A percentile compares a stretch with the other conserved stretches of the same genome.
These are phyloP conservation scores for Irpex sp. DNA, from an alignment of 1,284 basidiomycete genomes.

Conservation along the genomic window DNA sequence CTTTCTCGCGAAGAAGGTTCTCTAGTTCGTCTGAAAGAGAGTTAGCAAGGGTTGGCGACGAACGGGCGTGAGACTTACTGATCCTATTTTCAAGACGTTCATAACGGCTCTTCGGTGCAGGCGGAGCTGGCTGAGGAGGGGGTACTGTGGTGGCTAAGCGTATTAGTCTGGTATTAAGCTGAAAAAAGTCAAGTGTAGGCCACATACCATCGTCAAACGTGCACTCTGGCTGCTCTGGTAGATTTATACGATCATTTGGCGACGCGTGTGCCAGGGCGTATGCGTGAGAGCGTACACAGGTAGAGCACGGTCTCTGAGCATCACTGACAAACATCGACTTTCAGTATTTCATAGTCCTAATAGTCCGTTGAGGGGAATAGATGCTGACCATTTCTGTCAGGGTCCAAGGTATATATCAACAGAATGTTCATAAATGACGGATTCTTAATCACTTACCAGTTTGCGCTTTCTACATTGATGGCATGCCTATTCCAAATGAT, in stretches of 20 bases:
- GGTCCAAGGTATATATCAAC: not conserved
- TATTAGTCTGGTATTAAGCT: not conserved
- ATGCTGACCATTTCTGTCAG: conserved; percentile 11
- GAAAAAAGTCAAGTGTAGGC: not conserved
- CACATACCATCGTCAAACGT: conserved; percentile 17
- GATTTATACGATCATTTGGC: conserved; percentile 2
- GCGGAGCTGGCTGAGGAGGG: conserved; percentile 1
- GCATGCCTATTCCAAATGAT: conserved; percentile 7
- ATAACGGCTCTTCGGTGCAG: conserved; percentile 26
- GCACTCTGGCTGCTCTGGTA: conserved; percentile 14
- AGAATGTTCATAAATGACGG: not conserved
- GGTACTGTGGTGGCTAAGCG: conserved; percentile 2
- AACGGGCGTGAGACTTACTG: conserved; percentile 36
- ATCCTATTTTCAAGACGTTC: conserved; percentile 61
- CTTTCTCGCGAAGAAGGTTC: conserved; percentile 33
- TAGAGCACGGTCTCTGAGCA: conserved; percentile 13
- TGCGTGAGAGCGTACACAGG: conserved; percentile 16
- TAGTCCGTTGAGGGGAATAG: not conserved
- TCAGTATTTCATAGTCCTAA: no score
- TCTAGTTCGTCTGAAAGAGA: conserved; percentile 53
- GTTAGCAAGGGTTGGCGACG: not conserved
- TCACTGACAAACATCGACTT: not conserved
- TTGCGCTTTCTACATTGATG: conserved; percentile 15
- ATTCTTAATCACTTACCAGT: conserved; percentile 2
- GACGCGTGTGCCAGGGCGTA: conserved; percentile 15